Base-by-base conservation (phyloP, 768 basidiomycete species). In the Mycena vulgaris region DNA sequence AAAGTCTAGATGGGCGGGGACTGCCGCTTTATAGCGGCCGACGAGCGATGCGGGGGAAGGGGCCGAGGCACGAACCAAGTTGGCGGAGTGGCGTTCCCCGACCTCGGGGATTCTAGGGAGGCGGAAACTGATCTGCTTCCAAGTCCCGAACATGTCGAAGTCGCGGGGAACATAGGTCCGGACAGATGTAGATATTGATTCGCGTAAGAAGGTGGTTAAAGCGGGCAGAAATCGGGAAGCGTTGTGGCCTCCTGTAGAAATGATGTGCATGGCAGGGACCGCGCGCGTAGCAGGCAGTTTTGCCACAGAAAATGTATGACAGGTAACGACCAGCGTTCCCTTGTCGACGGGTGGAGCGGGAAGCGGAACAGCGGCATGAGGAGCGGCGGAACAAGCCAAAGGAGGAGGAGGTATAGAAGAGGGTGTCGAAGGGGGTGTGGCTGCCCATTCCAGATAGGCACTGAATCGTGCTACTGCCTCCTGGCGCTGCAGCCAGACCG, bases 401-500 rank as follows among this genome's bases (percentile, higher is more conserved):
- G 53, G 21, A 33, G 30, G 51, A 33, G 19, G 28, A 5, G 51
- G 9, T 30, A 14, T 33, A 5, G 49, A 28, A n/a, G n/a, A n/a
- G n/a, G n/a, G n/a, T n/a, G n/a, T n/a, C n/a, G n/a, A n/a, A n/a
- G n/a, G 9, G 35, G 42, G 21, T 23, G 42, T n/a, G n/a, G n/a
- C n/a, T n/a, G 39, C 21, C 57, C 57, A 58, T 8, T 58, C 57
- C 4, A 58, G 57, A 33, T 58, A 58, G 35, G 33, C 33, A n/a
- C 14, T 30, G 16, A 40, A 42, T 14, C 57, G 37, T 23, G 39
- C 49, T 17, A 63, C 45, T 5, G 51, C 48, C 53, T 84, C 83
- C 37, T 80, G 80, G 8, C 77, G 73, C 5, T 67, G 49, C 0
- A 85, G 73, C 79, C 79, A 83, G 3, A 31, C 30, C 0, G 78